phyloP scores from a whole-genome alignment of 441 rosid species.

The Arabidopsis hybrid region DNA sequence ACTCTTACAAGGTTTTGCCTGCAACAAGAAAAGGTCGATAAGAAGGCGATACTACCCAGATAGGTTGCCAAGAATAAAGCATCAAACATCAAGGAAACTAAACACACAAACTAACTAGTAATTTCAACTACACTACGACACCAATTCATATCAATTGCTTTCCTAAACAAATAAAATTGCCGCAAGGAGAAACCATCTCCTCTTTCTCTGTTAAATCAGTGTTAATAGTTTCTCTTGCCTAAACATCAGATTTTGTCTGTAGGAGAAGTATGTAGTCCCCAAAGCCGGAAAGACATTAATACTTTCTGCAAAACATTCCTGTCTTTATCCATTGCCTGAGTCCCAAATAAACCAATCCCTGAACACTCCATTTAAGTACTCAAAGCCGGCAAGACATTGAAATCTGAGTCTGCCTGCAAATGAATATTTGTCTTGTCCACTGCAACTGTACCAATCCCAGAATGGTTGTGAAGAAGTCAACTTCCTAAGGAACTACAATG shows the following conservation, averaged over 20 bases:
- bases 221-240: not conserved
- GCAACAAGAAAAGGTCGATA: constrained; percentile 37
- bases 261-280: not conserved
- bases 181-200: not conserved
- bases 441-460: not conserved
- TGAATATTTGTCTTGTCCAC: constrained; percentile 5
- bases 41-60: constrained; percentile 11
- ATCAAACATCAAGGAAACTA: constrained; percentile 12
- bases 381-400: not conserved
- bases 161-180: not conserved
- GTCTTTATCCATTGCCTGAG: not conserved
- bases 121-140: not conserved
- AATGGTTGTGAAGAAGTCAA: constrained; percentile 3
- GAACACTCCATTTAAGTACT: not conserved
- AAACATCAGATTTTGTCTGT: constrained; percentile 5
- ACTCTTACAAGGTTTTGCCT: constrained; percentile 88
- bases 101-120: constrained; percentile 6
- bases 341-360: not conserved
- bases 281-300: constrained; percentile 3
- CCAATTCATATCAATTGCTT: not conserved
- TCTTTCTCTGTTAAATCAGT: constrained; percentile 4
- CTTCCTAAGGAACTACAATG: not conserved
- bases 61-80: not conserved
- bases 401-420: not conserved
- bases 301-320: not conserved